Evolutionary conservation across 192 early-diverging fungal genomes (phyloP), one percentile per base, ranked within the genome.

Genomic region (Paraglomus brasilianum): DNA sequence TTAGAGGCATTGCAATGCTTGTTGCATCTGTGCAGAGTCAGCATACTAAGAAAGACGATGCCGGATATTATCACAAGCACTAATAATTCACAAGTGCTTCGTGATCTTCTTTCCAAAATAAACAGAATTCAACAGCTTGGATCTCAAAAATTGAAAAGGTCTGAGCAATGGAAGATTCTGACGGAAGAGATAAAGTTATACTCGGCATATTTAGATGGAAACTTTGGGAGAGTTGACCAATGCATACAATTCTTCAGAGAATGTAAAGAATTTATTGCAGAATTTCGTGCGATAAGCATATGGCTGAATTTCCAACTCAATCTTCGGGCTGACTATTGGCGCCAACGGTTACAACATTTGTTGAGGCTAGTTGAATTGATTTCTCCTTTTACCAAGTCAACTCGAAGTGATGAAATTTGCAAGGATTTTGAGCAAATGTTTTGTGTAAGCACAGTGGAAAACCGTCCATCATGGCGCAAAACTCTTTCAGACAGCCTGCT

Each of bases 241-340:
- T 53, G 17, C 4, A 41, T 62, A 45, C 14, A 44, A 62, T 21
- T 14, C 13, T 62, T 62, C 14, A 41, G 41, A 1, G 6, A 15
- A n/a, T 10, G 1, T 41, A 21, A 62, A 53, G 52, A 53, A n/a
- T 22, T 14, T 21, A 22, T 53, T 21, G 19, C 52, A n/a, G 52
- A 53, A 53, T 53, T 53, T 53, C n/a, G 52, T 53, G 65, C 65
- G 6, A 13, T 67, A 67, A 42, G 13, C n/a, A 41, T 53, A 53
- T 67, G 65, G 48, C 50, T 67, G 15, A 30, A 53, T 13, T 43
- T 52, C 8, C 5, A 19, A 53, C 10, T 41, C 21, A 36, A 14
- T 30, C 47, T 65, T 4, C 17, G 39, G 0, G 9, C n/a, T 11
- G 50, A 53, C 3, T 14, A 67, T 21, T 53, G 50, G 39, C 17